Percentiles rank a stretch among this genome's conserved stretches.
phyloP scores from a whole-genome alignment of 345 rosid genomes.

The Mallotus nudiflorus region DNA sequence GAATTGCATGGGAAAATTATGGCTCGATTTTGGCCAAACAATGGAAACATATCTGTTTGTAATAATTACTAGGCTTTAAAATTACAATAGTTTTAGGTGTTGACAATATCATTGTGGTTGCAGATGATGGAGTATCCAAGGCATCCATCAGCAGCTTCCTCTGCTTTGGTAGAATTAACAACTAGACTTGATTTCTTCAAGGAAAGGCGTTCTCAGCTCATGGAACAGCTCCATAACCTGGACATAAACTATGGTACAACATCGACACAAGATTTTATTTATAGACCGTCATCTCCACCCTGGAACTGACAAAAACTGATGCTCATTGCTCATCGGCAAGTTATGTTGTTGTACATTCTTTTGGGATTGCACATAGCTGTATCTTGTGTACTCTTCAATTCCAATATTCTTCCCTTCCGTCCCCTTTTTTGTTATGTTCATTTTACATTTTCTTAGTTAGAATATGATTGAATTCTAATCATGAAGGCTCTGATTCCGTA shows the following conservation, averaged over 20 bases:
- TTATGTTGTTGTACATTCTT: conserved; percentile 51
- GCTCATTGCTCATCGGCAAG: conserved; percentile 4
- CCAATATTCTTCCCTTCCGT: not conserved
- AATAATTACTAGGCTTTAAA: not conserved
- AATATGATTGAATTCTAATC: conserved; percentile 30
- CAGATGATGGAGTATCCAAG: conserved; percentile 80
- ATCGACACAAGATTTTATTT: conserved; percentile 80
- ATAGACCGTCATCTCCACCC: conserved; percentile 87
- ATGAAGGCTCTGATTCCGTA: not conserved
- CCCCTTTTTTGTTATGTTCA: not conserved
- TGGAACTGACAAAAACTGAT: conserved; percentile 55
- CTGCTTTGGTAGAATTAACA: conserved; percentile 89
- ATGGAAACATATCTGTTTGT: not conserved
- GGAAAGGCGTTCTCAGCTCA: conserved; percentile 95
- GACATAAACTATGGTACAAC: conserved; percentile 80
- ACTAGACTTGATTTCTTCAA: conserved; percentile 98
- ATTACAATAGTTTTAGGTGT: not conserved
- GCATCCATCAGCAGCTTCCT: conserved; percentile 76
- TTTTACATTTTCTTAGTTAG: conserved; percentile 19
- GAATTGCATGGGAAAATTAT: no score
- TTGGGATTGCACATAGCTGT: conserved; percentile 45
- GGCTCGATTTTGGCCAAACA: not conserved
- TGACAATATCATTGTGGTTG: conserved; percentile 10
- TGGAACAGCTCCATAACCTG: conserved; percentile 97
- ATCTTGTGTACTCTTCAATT: conserved; percentile 12